Conservation (phyloP, 2,329 filamentous ascomycete species). For the Myriosclerotinia curreyana region DNA sequence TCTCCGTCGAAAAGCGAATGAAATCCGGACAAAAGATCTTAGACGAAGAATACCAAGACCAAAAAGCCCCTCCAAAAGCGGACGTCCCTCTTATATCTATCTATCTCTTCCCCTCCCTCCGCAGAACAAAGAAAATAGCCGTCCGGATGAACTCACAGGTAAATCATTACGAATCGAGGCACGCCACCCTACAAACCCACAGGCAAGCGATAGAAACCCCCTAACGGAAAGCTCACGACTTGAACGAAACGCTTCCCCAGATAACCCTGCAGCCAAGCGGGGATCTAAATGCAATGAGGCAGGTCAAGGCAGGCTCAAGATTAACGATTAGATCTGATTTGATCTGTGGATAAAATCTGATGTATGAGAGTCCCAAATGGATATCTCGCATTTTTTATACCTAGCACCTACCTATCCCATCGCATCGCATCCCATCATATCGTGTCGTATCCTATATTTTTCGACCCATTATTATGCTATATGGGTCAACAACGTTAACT, state of each 20-base stretch:
- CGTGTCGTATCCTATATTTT: neutral
- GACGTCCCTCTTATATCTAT: constrained; percentile 6
- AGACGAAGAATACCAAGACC: neutral
- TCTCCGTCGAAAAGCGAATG: neutral
- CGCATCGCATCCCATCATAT: neutral
- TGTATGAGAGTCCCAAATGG: neutral
- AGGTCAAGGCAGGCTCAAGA: neutral
- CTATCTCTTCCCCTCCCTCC: neutral
- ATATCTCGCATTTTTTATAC: constrained; percentile 13
- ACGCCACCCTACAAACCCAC: neutral
- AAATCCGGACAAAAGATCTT: neutral
- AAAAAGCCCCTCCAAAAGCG: neutral
- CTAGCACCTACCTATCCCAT: neutral
- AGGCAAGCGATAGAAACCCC: neutral
- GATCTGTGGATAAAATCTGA: neutral
- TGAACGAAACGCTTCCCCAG: constrained; percentile 1
- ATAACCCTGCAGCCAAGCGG: constrained; percentile 1
- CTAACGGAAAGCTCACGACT: neutral
- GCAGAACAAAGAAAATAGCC: constrained; percentile 5
- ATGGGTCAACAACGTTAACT: neutral
- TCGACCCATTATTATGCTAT: neutral
- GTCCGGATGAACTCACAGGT: neutral
- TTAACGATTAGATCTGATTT: neutral
- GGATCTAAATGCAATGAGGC: neutral
- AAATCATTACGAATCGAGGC: constrained; percentile 6